Evolutionary conservation across 2,329 filamentous ascomycete species (phyloP), one percentile per base, ranked within the genome.

Genomic region (Tricladium varicosporioides): DNA sequence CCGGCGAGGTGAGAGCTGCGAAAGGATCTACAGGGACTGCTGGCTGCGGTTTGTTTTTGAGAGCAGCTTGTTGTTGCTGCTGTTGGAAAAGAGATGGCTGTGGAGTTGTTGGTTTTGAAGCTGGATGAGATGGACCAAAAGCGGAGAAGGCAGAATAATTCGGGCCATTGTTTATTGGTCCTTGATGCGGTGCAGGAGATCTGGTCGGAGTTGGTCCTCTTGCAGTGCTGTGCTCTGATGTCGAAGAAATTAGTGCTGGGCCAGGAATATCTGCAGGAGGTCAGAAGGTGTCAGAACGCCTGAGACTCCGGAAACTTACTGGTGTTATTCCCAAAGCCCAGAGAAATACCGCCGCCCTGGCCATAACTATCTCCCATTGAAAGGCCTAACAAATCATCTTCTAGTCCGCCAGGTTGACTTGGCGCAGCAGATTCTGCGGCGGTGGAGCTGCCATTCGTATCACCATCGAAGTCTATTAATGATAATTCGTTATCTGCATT

Each of bases 321-420:
- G 58, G 80, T 80, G 65, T 89, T 87, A 59, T 81, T 82, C 56
- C 87, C 86, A 67, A 89, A 87, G 5, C 92, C 92, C 15, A 97
- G 80, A 3, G 91, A 87, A 62, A 97, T 96, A 51, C 87, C 87
- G 48, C 93, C 92, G 5, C 86, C 84, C 67, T 89, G 84, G 11
- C 89, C 87, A 68, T 86, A 93, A 55, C 75, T 80, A 4, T 70
- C 64, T 49, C 85, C 85, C 67, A 99, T 83, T 43, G 92, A 95
- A 45, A 99, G 76, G 0, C 94, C 94, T 4, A 99, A 79, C 7
- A 99, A 78, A 69, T 99, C 94, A 70, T 95, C 92, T 69, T 97
- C 92, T 18, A 97, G 73, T 13, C 89, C 86, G 53, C 83, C 85
- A 1, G 83, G 75, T 56, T 83, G 81, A 13, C 77, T 72, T 48